Base-by-base conservation (phyloP, 495 filamentous ascomycete species). In the Terfezia boudieri region DNA sequence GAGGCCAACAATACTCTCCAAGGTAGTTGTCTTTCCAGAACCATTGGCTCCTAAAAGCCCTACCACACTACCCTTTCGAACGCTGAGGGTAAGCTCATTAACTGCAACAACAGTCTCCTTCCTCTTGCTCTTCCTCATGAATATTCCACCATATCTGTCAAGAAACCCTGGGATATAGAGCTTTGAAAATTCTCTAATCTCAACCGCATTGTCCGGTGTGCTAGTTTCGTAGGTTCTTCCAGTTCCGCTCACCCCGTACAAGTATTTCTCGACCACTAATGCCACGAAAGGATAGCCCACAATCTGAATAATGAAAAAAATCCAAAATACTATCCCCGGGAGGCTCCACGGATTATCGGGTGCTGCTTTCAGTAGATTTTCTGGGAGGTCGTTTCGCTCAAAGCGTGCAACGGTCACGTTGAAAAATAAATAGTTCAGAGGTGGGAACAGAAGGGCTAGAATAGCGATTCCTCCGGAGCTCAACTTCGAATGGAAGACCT, bases 21-120 rank as follows among this genome's bases (percentile, higher is more conserved):
- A 74, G 0, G 87, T 90, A 0, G 86, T 94, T 50, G 77, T 81
- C 66, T 94, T 93, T 51, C 86, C 86, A 54, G 77, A 81, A 49
- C 86, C 86, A 65, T 94, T 94, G 2, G 86, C 84, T 16, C 86
- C 85, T 2, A 94, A 72, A 1, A 94, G 69, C 2, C 86, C 82
- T 60, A 83, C 73, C 37, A 94, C 89, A 61, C 89, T 78, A 0
- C 86, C 86, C 54, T 78, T 76, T 16, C 75, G 67, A 8, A 83
- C 78, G 20, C 68, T 70, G 17, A 94, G 67, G 5, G 74, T 75
- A 20, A 94, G 68, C 43, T 74, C 62, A 53, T 84, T 69, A 17
- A 94, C 86, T 2, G 86, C 86, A 10, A 79, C 63, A 0, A 92
- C 84, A 3, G 74, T 74, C 16, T 79, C 73, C 49, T 71, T 74